Evolutionary conservation across 768 basidiomycete genomes (phyloP), one percentile per base, ranked within the genome.

Genomic region (Piloderma croceum): DNA sequence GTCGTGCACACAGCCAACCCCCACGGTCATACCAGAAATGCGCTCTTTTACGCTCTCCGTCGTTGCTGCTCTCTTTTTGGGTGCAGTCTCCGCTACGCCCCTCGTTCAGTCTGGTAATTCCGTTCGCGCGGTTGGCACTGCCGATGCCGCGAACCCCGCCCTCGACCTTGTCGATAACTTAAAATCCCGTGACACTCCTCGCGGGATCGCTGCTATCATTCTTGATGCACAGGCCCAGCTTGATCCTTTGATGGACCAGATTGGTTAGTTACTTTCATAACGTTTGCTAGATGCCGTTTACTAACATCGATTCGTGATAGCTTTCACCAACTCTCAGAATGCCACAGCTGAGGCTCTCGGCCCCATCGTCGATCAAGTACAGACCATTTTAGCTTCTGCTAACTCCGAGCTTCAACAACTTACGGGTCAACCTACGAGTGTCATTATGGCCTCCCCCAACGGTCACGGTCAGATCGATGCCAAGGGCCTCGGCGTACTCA

Each of bases 181-280:
- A 13, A 21, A 9, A 19, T 9, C 34, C 34, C 41, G 41, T 29
- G 49, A 50, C 23, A 48, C 35, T 20, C 36, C 40, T 31, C 39
- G 43, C 24, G 37, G 43, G 10, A 31, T 67, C n/a, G 53, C 54
- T 11, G 47, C 35, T 37, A 53, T 67, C 53, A 43, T 67, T 32
- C 40, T 21, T n/a, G 36, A 40, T 18, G 29, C 59, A 6, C 42
- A 24, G 5, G 36, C 24, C 20, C 34, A 53, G 42, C 43, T 57
- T 12, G 19, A 41, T 15, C 43, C 56, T 40, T 37, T 34, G 34
- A 36, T 43, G 11, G 36, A 44, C 1, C 31, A 52, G 39, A 41
- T 68, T 41, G 39, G 66, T 67, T 35, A 39, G 63, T 56, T 17
- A 2, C n/a, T 6, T 11, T 10, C 7, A 7, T 6, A 4, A 18